phyloP scores from a whole-genome alignment of 2,329 filamentous ascomycete genomes.

The Xylariaceae sp. region DNA sequence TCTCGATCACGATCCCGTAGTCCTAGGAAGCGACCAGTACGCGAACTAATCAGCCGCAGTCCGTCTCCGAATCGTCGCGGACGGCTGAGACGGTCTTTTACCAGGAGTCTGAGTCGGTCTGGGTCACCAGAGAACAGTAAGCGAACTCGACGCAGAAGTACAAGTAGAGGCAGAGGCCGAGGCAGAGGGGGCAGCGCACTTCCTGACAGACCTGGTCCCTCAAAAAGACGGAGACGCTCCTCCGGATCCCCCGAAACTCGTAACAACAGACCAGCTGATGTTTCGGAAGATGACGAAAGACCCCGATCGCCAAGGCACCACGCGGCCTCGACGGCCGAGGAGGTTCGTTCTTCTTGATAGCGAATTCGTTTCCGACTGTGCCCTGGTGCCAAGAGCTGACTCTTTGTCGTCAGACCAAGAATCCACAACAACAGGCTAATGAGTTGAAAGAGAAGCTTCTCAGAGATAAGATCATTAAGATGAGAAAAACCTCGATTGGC shows the following conservation, averaged over 20 bases:
- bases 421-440: slow-evolving; percentile 50
- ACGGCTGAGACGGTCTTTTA: slow-evolving; percentile 43
- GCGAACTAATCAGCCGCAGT: slow-evolving; percentile 45
- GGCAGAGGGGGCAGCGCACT: slow-evolving; percentile 33
- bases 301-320: slow-evolving; percentile 43
- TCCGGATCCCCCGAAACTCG: slow-evolving; percentile 57
- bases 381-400: slow-evolving; percentile 44
- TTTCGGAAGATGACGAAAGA: slow-evolving; percentile 55
- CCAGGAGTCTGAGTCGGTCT: slow-evolving; percentile 41
- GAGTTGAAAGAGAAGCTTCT: slow-evolving; percentile 57
- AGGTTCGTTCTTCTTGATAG: slow-evolving; percentile 49
- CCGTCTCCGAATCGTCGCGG: slow-evolving; percentile 44
- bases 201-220: slow-evolving; percentile 36
- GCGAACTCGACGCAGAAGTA: slow-evolving; percentile 30
- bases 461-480: slow-evolving; percentile 61
- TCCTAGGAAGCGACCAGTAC: slow-evolving; percentile 42
- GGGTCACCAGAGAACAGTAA: slow-evolving; percentile 30
- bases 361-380: slow-evolving; percentile 32
- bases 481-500: slow-evolving; percentile 56
- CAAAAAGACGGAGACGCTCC: slow-evolving; percentile 57
- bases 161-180: slow-evolving; percentile 27
- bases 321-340: slow-evolving; percentile 44
- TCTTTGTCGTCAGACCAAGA: slow-evolving; percentile 43
- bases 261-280: slow-evolving; percentile 61
- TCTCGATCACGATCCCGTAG: slow-evolving; percentile 48